A percentile compares a stretch with the other conserved stretches of the same genome.
phyloP scores from a whole-genome alignment of 2,329 filamentous ascomycete species.

The Hymenoscyphus scutula region DNA sequence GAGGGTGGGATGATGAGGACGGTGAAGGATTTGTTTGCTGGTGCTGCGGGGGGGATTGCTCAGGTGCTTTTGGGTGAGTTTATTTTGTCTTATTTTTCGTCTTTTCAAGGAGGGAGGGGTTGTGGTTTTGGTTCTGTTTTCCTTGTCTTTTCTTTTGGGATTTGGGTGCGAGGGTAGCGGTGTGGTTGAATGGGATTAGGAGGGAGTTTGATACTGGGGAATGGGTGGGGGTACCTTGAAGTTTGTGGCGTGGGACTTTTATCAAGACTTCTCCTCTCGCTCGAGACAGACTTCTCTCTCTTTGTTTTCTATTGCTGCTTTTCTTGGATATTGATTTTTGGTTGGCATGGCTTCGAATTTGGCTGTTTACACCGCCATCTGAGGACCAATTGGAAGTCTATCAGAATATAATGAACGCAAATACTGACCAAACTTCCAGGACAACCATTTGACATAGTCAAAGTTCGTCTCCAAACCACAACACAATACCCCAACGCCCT shows the following conservation, averaged over 20 bases:
- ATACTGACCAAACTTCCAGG: slow-evolving; percentile 43
- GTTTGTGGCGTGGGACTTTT: no score
- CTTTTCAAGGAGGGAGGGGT: background rate
- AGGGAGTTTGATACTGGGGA: background rate
- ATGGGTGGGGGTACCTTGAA: background rate
- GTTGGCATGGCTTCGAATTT: background rate
- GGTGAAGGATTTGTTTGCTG: slow-evolving; percentile 83
- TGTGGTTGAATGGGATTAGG: background rate
- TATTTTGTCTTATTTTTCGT: background rate
- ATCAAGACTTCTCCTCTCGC: no score
- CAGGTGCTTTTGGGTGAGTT: slow-evolving; percentile 87
- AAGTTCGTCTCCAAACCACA: slow-evolving; percentile 92
- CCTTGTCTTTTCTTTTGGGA: slow-evolving; percentile 3
- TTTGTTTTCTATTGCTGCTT: background rate
- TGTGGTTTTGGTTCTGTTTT: background rate
- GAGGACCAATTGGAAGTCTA: background rate
- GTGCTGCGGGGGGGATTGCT: slow-evolving; percentile 86
- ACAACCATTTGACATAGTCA: slow-evolving; percentile 86
- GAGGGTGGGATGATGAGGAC: slow-evolving; percentile 34
- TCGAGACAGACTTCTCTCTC: background rate
- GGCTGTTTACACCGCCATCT: background rate
- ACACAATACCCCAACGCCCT: slow-evolving; percentile 77
- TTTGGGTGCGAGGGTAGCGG: background rate
- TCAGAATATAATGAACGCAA: background rate
- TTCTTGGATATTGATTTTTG: background rate